Evolutionary conservation across 306 rosid genomes (phyloP).

Genomic region (Glycine tomentella): DNA sequence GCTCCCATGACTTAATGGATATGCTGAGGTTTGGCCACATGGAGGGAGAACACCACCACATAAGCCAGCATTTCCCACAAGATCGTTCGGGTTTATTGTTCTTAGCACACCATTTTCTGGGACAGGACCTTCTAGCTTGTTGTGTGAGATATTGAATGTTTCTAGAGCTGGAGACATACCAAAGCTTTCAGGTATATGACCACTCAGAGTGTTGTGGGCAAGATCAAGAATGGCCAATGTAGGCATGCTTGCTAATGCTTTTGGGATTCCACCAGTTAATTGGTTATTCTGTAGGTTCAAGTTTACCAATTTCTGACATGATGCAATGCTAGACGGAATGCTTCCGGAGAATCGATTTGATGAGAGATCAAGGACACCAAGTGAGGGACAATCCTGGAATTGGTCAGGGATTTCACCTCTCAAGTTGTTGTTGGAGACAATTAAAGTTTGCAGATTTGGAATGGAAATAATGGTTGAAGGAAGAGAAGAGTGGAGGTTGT

Average conservation of each 20-base stretch:
- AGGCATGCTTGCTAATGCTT: constrained; percentile 76
- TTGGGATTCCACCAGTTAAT: constrained; percentile 77
- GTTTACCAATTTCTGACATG: constrained; percentile 82
- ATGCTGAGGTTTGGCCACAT: constrained; percentile 54
- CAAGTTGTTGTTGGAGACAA: constrained; percentile 72
- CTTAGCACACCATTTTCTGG: constrained; percentile 79
- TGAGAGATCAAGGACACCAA: constrained; percentile 84
- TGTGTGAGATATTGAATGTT: constrained; percentile 79
- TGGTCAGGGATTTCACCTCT: constrained; percentile 80
- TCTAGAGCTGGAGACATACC: constrained; percentile 92
- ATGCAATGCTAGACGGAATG: constrained; percentile 81
- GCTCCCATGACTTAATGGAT: constrained; percentile 53
- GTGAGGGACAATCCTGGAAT: constrained; percentile 86
- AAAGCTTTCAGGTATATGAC: constrained; percentile 76
- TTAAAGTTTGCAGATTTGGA: constrained; percentile 76
- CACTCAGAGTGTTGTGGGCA: constrained; percentile 85
- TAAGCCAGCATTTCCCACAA: constrained; percentile 75
- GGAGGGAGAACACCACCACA: constrained; percentile 86
- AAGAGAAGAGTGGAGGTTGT: constrained; percentile 72
- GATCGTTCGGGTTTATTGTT: constrained; percentile 80
- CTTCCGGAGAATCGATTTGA: constrained; percentile 71
- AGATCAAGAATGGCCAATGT: constrained; percentile 86
- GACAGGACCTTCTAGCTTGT: constrained; percentile 84
- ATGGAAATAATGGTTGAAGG: constrained; percentile 81
- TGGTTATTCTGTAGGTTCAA: constrained; percentile 80